phyloP scores from a whole-genome alignment of 306 rosid genomes.

The Quercus alba region DNA sequence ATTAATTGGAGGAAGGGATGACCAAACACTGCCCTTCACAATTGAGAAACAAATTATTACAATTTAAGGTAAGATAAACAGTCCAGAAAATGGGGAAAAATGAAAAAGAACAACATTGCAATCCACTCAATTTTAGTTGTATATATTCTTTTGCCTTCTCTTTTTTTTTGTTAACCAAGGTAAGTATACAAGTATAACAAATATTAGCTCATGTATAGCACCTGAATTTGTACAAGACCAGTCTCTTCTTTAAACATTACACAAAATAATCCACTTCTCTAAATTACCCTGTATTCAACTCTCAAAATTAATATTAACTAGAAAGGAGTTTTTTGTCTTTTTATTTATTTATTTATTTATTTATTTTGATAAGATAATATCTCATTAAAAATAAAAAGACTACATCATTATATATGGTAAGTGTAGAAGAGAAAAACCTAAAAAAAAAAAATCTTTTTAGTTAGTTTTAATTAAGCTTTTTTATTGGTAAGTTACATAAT shows the following conservation, averaged over 20 bases:
- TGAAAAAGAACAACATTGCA: background rate
- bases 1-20: constrained; percentile 84
- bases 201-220: background rate
- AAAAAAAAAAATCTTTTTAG: background rate
- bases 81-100: background rate
- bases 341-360: background rate
- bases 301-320: background rate
- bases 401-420: background rate
- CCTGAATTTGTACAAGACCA: background rate
- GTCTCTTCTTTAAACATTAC: background rate
- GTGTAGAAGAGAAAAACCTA: background rate
- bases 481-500: too few relatives aligned
- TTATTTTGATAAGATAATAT: background rate
- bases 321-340: background rate
- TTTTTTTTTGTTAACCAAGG: background rate
- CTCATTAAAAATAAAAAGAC: background rate
- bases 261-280: background rate
- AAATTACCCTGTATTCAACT: background rate
- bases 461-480: too few relatives aligned
- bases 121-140: background rate
- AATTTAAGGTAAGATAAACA: background rate
- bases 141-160: background rate
- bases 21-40: constrained; percentile 97
- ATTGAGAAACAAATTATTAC: constrained; percentile 32
- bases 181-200: background rate